Conservation (phyloP, 1,284 basidiomycete genomes). For the Marasmius sp. region DNA sequence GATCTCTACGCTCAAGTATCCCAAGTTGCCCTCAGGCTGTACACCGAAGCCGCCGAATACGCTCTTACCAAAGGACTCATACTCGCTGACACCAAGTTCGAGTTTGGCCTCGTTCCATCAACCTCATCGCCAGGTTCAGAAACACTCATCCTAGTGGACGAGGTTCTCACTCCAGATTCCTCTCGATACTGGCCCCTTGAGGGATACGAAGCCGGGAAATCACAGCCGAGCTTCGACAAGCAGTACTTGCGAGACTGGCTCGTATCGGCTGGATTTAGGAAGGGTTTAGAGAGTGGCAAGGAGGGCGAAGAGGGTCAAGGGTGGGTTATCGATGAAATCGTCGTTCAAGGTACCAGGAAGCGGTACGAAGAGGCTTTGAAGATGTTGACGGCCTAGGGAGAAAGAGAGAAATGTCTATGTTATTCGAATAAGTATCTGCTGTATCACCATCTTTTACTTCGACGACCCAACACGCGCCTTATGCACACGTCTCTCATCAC, state of each 20-base stretch:
- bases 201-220: slow-evolving; percentile 72
- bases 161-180: slow-evolving; percentile 95
- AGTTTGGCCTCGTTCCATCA: slow-evolving; percentile 71
- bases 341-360: slow-evolving; percentile 69
- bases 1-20: slow-evolving; percentile 67
- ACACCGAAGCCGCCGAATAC: slow-evolving; percentile 77
- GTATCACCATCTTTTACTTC: too few relatives aligned
- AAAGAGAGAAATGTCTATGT: background rate
- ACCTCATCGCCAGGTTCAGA: slow-evolving; percentile 33
- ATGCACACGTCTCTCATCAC: too few relatives aligned
- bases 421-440: too few relatives aligned
- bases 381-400: slow-evolving; percentile 14
- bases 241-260: slow-evolving; percentile 96
- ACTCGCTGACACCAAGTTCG: slow-evolving; percentile 94
- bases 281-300: slow-evolving; percentile 76
- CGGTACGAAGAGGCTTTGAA: slow-evolving; percentile 21
- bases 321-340: slow-evolving; percentile 75
- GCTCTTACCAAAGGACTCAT: slow-evolving; percentile 86
- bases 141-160: slow-evolving; percentile 88
- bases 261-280: slow-evolving; percentile 68
- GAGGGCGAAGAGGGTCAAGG: slow-evolving; percentile 67
- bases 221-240: slow-evolving; percentile 95
- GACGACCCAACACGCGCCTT: too few relatives aligned
- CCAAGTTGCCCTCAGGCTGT: slow-evolving; percentile 64
- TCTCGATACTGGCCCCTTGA: slow-evolving; percentile 93